Conservation (phyloP, 331 rosid genomes). For the Ulmus americana region DNA sequence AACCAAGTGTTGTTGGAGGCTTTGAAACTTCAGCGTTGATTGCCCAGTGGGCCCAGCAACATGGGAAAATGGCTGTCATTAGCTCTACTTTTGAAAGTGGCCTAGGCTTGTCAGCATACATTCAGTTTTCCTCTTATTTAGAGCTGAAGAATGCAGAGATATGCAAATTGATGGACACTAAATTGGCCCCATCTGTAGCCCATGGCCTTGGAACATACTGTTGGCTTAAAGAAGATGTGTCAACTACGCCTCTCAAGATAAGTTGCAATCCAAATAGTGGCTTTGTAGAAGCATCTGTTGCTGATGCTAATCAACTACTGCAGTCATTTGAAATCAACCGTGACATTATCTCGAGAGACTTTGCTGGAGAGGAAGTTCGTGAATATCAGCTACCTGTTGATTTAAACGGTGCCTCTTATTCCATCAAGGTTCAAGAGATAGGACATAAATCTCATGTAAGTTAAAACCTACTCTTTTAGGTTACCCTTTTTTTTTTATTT, state of each 20-base stretch:
- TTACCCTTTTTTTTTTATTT: no score
- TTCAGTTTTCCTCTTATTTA: slow-evolving; percentile 66
- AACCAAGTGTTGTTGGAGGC: slow-evolving; percentile 91
- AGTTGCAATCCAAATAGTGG: slow-evolving; percentile 48
- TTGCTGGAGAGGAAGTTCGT: slow-evolving; percentile 38
- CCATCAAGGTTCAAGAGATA: slow-evolving; percentile 56
- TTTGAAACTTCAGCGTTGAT: slow-evolving; percentile 74
- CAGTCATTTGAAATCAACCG: slow-evolving; percentile 52
- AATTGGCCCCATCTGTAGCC: slow-evolving; percentile 44
- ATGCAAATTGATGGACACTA: slow-evolving; percentile 31
- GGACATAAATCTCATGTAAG: slow-evolving; percentile 66
- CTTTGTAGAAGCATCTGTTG: slow-evolving; percentile 67
- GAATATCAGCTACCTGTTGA: slow-evolving; percentile 42
- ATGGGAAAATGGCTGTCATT: slow-evolving; percentile 76
- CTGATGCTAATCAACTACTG: slow-evolving; percentile 52
- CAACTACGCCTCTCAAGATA: slow-evolving; percentile 48
- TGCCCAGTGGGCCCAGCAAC: slow-evolving; percentile 84
- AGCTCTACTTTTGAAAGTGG: slow-evolving; percentile 95
- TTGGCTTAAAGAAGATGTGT: slow-evolving; percentile 86
- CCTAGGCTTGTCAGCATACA: slow-evolving; percentile 74
- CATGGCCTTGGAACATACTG: slow-evolving; percentile 91
- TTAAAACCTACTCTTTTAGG: slow-evolving; percentile 7
- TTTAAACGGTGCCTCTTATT: slow-evolving; percentile 39
- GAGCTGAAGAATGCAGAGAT: slow-evolving; percentile 47
- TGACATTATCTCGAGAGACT: slow-evolving; percentile 29